phyloP scores from a whole-genome alignment of 2,329 filamentous ascomycete genomes.

The Parascedosporium putredinis region DNA sequence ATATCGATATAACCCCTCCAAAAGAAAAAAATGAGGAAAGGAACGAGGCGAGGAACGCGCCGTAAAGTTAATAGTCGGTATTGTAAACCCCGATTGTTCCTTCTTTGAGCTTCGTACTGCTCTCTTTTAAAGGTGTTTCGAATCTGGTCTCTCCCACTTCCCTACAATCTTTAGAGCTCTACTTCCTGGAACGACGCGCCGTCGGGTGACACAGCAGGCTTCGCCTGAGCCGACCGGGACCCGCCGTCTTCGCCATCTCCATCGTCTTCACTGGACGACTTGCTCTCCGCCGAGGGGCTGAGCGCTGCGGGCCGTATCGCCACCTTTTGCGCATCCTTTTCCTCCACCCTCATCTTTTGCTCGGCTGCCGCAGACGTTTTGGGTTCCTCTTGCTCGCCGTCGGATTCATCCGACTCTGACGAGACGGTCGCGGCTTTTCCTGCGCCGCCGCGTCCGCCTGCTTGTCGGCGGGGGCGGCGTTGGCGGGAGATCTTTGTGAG shows the following conservation, averaged over 20 bases:
- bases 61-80: too few species aligned
- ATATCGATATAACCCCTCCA: neutral
- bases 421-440: slow-evolving; percentile 17
- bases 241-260: slow-evolving; percentile 20
- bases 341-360: slow-evolving; percentile 46
- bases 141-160: neutral
- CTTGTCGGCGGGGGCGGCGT: slow-evolving; percentile 12
- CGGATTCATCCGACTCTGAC: slow-evolving; percentile 20
- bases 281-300: slow-evolving; percentile 15
- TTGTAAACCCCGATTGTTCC: too few species aligned
- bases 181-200: slow-evolving; percentile 55
- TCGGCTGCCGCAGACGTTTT: slow-evolving; percentile 28
- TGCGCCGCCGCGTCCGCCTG: slow-evolving; percentile 12
- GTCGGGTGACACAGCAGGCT: slow-evolving; percentile 38
- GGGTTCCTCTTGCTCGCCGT: slow-evolving; percentile 21
- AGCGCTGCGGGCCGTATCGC: slow-evolving; percentile 30
- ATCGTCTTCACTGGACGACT: slow-evolving; percentile 17
- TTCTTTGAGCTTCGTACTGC: too few species aligned
- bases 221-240: slow-evolving; percentile 24
- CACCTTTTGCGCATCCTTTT: slow-evolving; percentile 43
- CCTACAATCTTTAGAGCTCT: slow-evolving; percentile 31
- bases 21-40: neutral
- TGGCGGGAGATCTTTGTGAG: slow-evolving; percentile 25
- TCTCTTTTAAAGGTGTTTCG: neutral
- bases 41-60: neutral